These are phyloP conservation scores for Curvularia verruculosa DNA, from an alignment of 2,329 filamentous ascomycete species.

Conservation along the genomic window DNA sequence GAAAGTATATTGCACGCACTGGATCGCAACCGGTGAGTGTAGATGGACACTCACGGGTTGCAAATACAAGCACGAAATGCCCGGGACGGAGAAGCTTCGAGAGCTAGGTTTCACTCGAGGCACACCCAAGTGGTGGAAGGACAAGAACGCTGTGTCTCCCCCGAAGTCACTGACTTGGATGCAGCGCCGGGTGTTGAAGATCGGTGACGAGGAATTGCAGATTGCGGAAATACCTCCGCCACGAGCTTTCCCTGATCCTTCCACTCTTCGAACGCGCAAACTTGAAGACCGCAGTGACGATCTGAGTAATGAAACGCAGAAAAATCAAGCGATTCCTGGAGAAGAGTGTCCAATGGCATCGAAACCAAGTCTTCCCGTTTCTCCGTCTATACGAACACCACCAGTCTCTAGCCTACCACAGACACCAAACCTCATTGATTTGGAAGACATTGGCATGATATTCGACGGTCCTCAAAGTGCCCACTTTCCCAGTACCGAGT, in stretches of 20 bases:
- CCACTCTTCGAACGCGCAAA: not conserved
- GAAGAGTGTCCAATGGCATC: not conserved
- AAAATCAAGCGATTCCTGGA: not conserved
- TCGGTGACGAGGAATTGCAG: conserved; percentile 1
- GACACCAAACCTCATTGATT: conserved; percentile 15
- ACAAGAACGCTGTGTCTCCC: conserved; percentile 48
- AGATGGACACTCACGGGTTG: conserved; percentile 86
- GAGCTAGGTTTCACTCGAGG: conserved; percentile 67
- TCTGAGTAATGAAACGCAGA: not conserved
- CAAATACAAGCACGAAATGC: conserved; percentile 91
- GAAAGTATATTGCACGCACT: conserved; percentile 85
- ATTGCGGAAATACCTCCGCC: not conserved
- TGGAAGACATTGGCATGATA: conserved; percentile 11
- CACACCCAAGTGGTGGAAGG: conserved; percentile 63
- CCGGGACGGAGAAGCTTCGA: conserved; percentile 69
- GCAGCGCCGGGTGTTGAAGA: conserved; percentile 24
- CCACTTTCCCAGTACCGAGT: conserved; percentile 1
- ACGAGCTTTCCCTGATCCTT: conserved; percentile 17
- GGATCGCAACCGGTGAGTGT: conserved; percentile 85
- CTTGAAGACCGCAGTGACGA: not conserved
- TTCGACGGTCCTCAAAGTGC: conserved; percentile 12
- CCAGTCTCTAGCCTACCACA: not conserved
- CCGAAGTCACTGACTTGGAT: conserved; percentile 31
- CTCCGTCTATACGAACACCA: not conserved
- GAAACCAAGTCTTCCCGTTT: not conserved